Evolutionary conservation across 192 early-diverging fungal species (phyloP).

Genomic region (Linnemannia elongata): DNA sequence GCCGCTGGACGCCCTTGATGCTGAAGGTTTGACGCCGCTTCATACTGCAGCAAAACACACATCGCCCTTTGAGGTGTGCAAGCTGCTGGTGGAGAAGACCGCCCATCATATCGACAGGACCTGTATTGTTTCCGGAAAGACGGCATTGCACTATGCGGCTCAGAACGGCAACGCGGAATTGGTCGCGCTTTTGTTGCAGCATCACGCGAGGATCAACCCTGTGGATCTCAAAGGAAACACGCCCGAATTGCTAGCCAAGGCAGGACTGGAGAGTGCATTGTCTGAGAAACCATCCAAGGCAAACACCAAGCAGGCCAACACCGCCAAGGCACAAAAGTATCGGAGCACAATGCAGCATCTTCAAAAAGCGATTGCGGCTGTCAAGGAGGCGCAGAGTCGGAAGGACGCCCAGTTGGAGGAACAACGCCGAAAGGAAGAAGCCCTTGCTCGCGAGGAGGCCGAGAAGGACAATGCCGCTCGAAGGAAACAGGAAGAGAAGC

Average conservation of each 20-base stretch:
- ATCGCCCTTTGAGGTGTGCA: constrained; percentile 46
- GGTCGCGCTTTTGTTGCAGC: constrained; percentile 40
- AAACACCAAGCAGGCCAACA: constrained; percentile 26
- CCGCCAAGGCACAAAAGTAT: constrained; percentile 35
- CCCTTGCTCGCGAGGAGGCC: constrained; percentile 46
- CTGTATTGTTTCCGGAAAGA: constrained; percentile 44
- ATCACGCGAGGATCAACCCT: constrained; percentile 53
- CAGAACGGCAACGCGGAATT: constrained; percentile 47
- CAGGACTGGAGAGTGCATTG: constrained; percentile 31
- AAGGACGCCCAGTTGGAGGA: constrained; percentile 73
- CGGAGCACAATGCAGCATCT: constrained; percentile 45
- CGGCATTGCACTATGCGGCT: constrained; percentile 53
- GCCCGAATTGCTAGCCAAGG: constrained; percentile 48
- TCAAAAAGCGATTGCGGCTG: constrained; percentile 35
- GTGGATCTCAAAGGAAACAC: constrained; percentile 52
- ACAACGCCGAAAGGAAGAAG: constrained; percentile 63
- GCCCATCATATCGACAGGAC: constrained; percentile 54
- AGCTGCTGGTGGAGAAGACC: constrained; percentile 50
- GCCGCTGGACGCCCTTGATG: constrained; percentile 56
- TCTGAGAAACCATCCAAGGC: constrained; percentile 42
- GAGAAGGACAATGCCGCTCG: constrained; percentile 55
- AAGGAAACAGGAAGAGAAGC: constrained; percentile 59
- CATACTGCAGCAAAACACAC: constrained; percentile 54
- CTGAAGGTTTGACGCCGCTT: constrained; percentile 53
- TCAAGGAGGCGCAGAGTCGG: constrained; percentile 52